Evolutionary conservation across 192 early-diverging fungal genomes (phyloP), one percentile per base, ranked within the genome.

Genomic region (Dissophora globulifera): DNA sequence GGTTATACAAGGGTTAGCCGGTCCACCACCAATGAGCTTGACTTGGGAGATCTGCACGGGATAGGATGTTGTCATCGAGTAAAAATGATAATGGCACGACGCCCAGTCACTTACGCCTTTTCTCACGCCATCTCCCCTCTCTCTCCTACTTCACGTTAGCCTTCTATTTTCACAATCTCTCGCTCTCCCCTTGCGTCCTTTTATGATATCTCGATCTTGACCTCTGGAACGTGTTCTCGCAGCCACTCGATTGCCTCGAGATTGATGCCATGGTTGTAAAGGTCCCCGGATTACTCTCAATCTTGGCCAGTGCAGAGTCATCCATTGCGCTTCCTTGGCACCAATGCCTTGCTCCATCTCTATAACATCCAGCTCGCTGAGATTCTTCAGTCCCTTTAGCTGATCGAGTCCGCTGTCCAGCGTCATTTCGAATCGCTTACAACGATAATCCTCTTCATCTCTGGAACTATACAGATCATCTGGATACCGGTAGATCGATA

Each of bases 211-310:
- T 51, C 50, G 5, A 51, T n/a, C 17, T 51, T 51, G 23, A 51
- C 29, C 50, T 9, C 29, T n/a, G 50, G 50, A 27, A 29, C 4
- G 50, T 51, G 50, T 10, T 27, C 17, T 9, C 29, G 8, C 25
- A 51, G 29, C 50, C 50, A 51, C 8, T 51, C 26, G 5, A n/a
- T 27, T 25, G 50, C 50, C 50, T 51, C 26, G 5, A 51, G 50
- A 27, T 51, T 51, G 22, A 9, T 27, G 17, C 50, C 17, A 51
- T 51, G 9, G 50, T 51, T 30, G 6, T 17, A 13, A 30, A 51
- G 29, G 50, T 10, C 50, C 50, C 29, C 50, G 50, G 29, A 51
- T 51, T 51, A 29, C 50, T 51, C 50, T 51, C 26, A 51, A 17
- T 27, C 29, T 51, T 11, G 50, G 25, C 50, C 50, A 51, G 22